Evolutionary conservation across 2,329 filamentous ascomycete species (phyloP).

Genomic region (Stemphylium beticola): DNA sequence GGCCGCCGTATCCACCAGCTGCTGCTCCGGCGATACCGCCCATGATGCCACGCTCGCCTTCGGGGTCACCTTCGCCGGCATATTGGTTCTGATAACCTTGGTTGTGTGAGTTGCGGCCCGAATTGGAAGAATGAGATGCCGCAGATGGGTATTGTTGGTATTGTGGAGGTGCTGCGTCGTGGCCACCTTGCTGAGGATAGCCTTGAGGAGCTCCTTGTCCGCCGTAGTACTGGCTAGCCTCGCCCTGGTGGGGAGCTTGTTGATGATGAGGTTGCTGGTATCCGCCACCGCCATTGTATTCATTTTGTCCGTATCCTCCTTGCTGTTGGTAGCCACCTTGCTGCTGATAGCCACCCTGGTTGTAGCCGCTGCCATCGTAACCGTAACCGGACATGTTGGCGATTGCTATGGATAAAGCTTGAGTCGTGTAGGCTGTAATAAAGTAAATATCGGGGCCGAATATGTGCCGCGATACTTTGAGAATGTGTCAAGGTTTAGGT

Average conservation of each 20-base stretch:
- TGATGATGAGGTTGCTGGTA: constrained; percentile 15
- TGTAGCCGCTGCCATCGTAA: constrained; percentile 8
- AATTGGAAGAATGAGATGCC: constrained; percentile 29
- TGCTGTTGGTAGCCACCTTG: constrained; percentile 9
- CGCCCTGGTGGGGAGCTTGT: constrained; percentile 10
- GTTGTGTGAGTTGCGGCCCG: constrained; percentile 30
- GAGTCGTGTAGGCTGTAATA: background rate
- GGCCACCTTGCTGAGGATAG: constrained; percentile 19
- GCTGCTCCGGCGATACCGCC: constrained; percentile 35
- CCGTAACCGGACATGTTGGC: constrained; percentile 21
- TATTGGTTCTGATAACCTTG: constrained; percentile 34
- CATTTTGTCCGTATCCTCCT: constrained; percentile 8
- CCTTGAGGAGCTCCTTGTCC: constrained; percentile 13
- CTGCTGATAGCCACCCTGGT: constrained; percentile 7
- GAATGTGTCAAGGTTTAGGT: background rate
- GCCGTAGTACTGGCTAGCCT: constrained; percentile 23
- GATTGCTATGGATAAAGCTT: background rate
- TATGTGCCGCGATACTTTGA: background rate
- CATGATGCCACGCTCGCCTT: constrained; percentile 36
- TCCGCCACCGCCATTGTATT: constrained; percentile 15
- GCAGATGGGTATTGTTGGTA: constrained; percentile 30
- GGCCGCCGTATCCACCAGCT: constrained; percentile 35
- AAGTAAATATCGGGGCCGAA: background rate
- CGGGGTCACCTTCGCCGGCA: constrained; percentile 26
- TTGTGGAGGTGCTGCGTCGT: constrained; percentile 5